Base-by-base conservation (phyloP, 2,329 filamentous ascomycete species). In the Chlorencoelia australis region DNA sequence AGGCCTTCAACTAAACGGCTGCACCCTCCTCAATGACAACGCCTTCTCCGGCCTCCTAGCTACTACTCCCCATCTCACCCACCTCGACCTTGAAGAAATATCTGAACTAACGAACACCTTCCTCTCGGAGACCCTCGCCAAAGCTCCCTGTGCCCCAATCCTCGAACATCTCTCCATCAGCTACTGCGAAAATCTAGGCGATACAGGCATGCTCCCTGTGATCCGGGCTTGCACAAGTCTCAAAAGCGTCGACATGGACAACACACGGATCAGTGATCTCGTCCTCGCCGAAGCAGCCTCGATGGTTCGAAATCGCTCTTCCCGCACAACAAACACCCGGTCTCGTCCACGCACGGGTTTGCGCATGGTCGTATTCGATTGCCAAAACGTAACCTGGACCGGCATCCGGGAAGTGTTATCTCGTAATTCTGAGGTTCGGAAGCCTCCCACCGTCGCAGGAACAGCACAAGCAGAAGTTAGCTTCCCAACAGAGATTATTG, bases 11-110 rank as follows among this genome's bases (percentile, higher is more conserved):
- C 68, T 96, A 2, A 85, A 79, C 5, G 82, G 85, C 42, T 88
- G 87, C 53, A 67, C 68, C n/a, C 64, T 71, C 9, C 60, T 96
- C 33, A 83, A 77, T 0, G 85, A 95, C 50, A 69, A 68, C 1
- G 78, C 81, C 0, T 66, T 98, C 15, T 72, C 74, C 30, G 70
- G 75, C 1, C 67, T 96, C 14, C 63, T 96, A 3, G 77, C 76
- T 4, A 84, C 84, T 0, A 75, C 82, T 0, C 82, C 86, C 1
- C 68, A 72, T 4, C 71, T 98, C 13, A 88, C 84, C 0, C 85
- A 93, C 54, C 68, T 98, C 27, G 91, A 96, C 48, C 64, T 96
- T 2, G 91, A 98, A 59, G 88, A 95, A 49, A 67, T 95, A 9
- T 69, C 77, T 4, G 68, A 78, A 18, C 63, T 96, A 10, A 88